Base-by-base conservation (phyloP, 805 yeast genomes). In the Teunomyces tritomae region DNA sequence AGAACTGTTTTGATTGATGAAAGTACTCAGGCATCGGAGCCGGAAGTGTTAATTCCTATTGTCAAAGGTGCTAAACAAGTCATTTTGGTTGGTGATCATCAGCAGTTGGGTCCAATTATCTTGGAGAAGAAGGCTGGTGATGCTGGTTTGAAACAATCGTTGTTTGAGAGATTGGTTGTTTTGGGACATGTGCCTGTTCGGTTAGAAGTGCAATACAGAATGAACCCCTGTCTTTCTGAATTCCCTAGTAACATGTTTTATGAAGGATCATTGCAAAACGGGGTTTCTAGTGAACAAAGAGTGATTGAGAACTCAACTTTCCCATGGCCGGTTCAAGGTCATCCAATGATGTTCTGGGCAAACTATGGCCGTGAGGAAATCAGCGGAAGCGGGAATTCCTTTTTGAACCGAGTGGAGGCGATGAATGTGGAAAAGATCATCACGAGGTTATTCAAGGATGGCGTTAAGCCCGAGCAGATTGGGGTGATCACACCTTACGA, bases 281-380 rank as follows among this genome's bases (percentile, higher is more conserved):
- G 97, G 55, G 96, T 91, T 11, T 85, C 94, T 2, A 76, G 81
- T 29, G 87, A 83, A 45, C 84, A 89, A 52, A 77, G 97, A 51
- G 69, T 77, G 10, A 62, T 84, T 14, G 50, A 55, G 14, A 70
- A 78, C 28, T 73, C 82, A 5, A 71, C 77, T 4, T 89, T 90
- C 70, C 96, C 96, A n/a, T 91, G 97, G 97, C 96, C 96, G 1
- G 84, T 87, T 26, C 73, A 75, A 20, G 84, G 82, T 43, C 77
- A 75, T 4, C 97, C 97, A n/a, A 89, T 89, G 96, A 87, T 91
- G 94, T 88, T 91, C 58, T 90, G 97, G 97, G 85, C 88, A 0
- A 84, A 84, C 55, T 82, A 83, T 61, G 96, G 97, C 34, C 83
- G 85, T 54, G 97, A 91, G 70, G 97, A 91, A 65, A 80, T 91